phyloP scores from a whole-genome alignment of 2,329 filamentous ascomycete species.

The Drechslerella dactyloides region DNA sequence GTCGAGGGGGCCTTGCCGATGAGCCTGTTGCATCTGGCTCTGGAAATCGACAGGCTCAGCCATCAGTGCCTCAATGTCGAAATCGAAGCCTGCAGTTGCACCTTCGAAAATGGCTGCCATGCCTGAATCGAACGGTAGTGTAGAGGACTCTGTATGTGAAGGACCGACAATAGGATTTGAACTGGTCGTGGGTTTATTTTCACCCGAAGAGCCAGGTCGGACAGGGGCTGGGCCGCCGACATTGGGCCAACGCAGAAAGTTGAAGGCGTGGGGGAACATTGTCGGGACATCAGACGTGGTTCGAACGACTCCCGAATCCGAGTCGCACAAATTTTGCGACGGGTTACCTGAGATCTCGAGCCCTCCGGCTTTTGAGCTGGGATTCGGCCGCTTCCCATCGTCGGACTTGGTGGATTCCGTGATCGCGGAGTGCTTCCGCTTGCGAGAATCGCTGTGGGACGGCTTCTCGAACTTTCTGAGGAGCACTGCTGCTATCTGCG shows the following conservation, averaged over 20 bases:
- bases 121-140: slow-evolving; percentile 25
- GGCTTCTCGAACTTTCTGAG: slow-evolving; percentile 49
- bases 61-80: slow-evolving; percentile 53
- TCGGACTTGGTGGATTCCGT: not conserved
- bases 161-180: slow-evolving; percentile 13
- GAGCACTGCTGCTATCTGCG: slow-evolving; percentile 52
- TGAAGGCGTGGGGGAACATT: slow-evolving; percentile 45
- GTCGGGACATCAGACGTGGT: slow-evolving; percentile 30
- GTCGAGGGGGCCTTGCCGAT: slow-evolving; percentile 53
- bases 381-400: slow-evolving; percentile 34
- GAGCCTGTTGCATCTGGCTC: slow-evolving; percentile 54
- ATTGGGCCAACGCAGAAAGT: slow-evolving; percentile 48
- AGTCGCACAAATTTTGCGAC: slow-evolving; percentile 13
- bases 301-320: not conserved
- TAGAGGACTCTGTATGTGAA: slow-evolving; percentile 19
- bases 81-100: slow-evolving; percentile 51
- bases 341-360: slow-evolving; percentile 10
- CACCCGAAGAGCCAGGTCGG: slow-evolving; percentile 41
- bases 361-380: slow-evolving; percentile 29
- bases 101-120: slow-evolving; percentile 32
- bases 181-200: slow-evolving; percentile 19
- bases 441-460: slow-evolving; percentile 40
- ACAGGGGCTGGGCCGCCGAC: slow-evolving; percentile 21
- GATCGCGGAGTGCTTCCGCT: slow-evolving; percentile 49
- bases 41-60: slow-evolving; percentile 54